Base-by-base conservation (phyloP, 179 eudicot genomes). In the Silene coronaria region DNA sequence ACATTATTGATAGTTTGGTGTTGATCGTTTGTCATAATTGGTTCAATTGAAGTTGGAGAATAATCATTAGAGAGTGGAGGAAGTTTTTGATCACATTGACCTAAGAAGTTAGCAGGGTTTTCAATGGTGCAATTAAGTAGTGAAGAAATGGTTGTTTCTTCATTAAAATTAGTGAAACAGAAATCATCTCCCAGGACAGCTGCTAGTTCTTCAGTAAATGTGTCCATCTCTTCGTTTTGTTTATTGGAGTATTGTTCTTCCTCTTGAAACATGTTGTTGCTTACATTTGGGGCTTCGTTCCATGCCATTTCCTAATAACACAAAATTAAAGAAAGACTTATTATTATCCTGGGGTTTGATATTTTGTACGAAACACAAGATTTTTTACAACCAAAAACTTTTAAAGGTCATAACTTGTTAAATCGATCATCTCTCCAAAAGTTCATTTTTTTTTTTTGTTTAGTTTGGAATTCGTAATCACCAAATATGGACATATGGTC, bases 121-220 rank as follows among this genome's bases (percentile, higher is more conserved):
- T 68, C 0, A 19, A 11, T 51, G 32, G 55, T 68, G 57, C 57
- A 68, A 38, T 68, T 22, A 36, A 34, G 53, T 19, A 68, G 24
- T 68, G 72, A 68, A 10, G 72, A 42, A 2, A 22, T 66, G 70
- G 2, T 67, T 22, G 4, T 65, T 6, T 62, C 34, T 24, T 5
- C 67, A 62, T 14, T 28, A 64, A 5, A 64, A 30, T 5, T 6
- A 36, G 24, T 45, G 30, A 42, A 68, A 21, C 0, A 38, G 23
- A 68, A 68, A 11, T 68, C 57, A 6, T 68, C 53, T 19, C 71
- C 72, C 7, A 68, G 72, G 2, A 68, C 9, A 36, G 48, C 51
- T 67, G 51, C 51, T 67, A 67, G 14, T 34, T 67, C 72, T 68
- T 68, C 57, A 42, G 16, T 22, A 22, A 68, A 58, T 68, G n/a